A percentile compares a stretch with the other conserved stretches of the same genome.
Evolutionary conservation across 2,329 filamentous ascomycete species (phyloP).

Genomic region (Colletotrichum orbiculare): DNA sequence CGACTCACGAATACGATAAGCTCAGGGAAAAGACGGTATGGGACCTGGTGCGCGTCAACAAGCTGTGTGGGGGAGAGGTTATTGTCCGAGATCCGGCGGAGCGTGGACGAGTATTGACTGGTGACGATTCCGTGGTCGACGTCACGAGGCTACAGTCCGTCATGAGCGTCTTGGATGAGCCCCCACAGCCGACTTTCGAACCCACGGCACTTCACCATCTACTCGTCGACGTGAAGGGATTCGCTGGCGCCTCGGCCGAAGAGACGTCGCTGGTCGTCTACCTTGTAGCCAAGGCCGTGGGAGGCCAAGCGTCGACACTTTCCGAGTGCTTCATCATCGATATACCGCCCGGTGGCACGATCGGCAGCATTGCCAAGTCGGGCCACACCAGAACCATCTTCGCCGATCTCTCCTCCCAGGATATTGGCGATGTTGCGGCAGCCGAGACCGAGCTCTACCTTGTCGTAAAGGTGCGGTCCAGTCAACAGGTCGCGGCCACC

Average conservation of each 20-base stretch:
- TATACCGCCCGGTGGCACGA: slow-evolving; percentile 78
- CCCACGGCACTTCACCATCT: slow-evolving; percentile 82
- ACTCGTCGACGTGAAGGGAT: slow-evolving; percentile 84
- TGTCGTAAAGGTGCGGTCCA: slow-evolving; percentile 80
- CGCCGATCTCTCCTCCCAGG: slow-evolving; percentile 82
- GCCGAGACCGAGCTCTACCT: slow-evolving; percentile 82
- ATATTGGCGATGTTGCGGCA: slow-evolving; percentile 71
- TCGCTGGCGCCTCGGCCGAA: slow-evolving; percentile 81
- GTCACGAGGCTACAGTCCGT: slow-evolving; percentile 91
- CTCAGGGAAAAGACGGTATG: slow-evolving; percentile 93
- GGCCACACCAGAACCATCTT: slow-evolving; percentile 86
- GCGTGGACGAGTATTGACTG: slow-evolving; percentile 86
- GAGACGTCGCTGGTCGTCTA: slow-evolving; percentile 81
- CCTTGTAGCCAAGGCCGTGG: slow-evolving; percentile 77
- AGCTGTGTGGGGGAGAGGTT: slow-evolving; percentile 91
- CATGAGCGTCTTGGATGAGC: slow-evolving; percentile 92
- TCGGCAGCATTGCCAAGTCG: slow-evolving; percentile 72
- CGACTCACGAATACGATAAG: slow-evolving; percentile 81
- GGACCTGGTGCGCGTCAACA: slow-evolving; percentile 94
- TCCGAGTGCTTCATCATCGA: slow-evolving; percentile 88
- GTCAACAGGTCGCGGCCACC: slow-evolving; percentile 58
- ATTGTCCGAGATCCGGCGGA: slow-evolving; percentile 91
- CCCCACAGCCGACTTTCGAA: slow-evolving; percentile 76
- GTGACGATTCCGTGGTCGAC: slow-evolving; percentile 92
- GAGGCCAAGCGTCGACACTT: slow-evolving; percentile 72